Base-by-base conservation (phyloP, 805 yeast species). In the Starmerella sirachaensis region DNA sequence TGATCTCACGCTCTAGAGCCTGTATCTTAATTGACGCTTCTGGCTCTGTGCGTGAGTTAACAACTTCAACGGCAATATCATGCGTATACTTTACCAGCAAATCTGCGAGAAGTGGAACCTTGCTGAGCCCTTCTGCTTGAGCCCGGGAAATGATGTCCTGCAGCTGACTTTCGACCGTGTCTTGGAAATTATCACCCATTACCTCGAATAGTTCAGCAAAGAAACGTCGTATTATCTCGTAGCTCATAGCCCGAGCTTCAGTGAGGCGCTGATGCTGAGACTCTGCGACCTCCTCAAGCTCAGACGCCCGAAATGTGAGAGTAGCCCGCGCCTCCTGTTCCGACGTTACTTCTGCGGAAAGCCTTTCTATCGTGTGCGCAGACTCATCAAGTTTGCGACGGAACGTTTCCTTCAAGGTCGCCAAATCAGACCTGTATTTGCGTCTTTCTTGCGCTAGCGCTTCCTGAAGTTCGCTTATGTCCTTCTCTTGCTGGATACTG, bases 41-140 rank as follows among this genome's bases (percentile, higher is more conserved):
- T 3, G 39, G 31, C 18, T 26, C 23, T 1, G 23, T 22, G 10
- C 31, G 24, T 11, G 23, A 27, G 9, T 10, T 12, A 3, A 30
- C 25, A 13, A 42, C 43, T 28, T 29, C 29, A 18, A 22, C 40
- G 1, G 45, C 48, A 7, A 50, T 14, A 30, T 45, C 35, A 11
- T 45, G 47, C 3, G 50, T 43, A 24, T 45, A 41, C 24, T 35
- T 29, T 18, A 44, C 35, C 35, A 48, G 20, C 7, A 47, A 37
- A 9, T 42, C 50, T 5, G 35, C 38, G 13, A 51, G 38, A 25
- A 45, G 21, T 22, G 55, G 55, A 12, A 48, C 40, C 30, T 51
- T 51, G 29, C 45, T 35, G 21, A 31, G 34, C 2, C 35, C 25
- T 17, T 41, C 37, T 12, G 16, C 18, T 29, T 34, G 31, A 8